These are phyloP conservation scores for Solioccasus polychromus DNA, from an alignment of 768 basidiomycete genomes.

Conservation along the genomic window DNA sequence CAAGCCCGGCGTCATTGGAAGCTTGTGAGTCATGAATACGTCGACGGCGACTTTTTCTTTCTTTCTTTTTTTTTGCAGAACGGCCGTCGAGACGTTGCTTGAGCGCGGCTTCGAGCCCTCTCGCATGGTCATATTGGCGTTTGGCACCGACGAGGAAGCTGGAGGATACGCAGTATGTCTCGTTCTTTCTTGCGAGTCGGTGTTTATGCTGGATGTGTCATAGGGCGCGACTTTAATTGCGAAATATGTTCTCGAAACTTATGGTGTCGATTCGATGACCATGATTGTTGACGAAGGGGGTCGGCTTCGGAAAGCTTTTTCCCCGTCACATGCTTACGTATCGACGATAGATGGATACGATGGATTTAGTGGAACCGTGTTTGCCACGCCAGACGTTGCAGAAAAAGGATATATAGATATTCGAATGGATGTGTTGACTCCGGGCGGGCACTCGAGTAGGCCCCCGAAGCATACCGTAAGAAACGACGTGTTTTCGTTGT, in stretches of 20 bases:
- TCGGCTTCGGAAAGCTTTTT: constrained; percentile 11
- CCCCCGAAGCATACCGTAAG: constrained; percentile 52
- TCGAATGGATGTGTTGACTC: constrained; percentile 40
- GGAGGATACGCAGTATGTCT: constrained; percentile 38
- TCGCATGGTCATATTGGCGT: constrained; percentile 31
- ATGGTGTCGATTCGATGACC: constrained; percentile 46
- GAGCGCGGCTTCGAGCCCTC: constrained; percentile 29
- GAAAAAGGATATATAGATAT: constrained; percentile 47
- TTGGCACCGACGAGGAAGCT: constrained; percentile 47
- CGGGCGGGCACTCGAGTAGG: constrained; percentile 54
- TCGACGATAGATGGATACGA: constrained; percentile 25
- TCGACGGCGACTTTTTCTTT: not conserved
- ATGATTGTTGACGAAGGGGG: constrained; percentile 64
- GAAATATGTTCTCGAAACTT: constrained; percentile 36
- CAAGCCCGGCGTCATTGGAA: constrained; percentile 37
- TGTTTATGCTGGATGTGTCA: not conserved
- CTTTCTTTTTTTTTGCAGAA: constrained; percentile 18
- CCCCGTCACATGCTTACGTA: not conserved
- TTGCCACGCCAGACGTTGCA: constrained; percentile 32
- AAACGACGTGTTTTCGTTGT: not conserved
- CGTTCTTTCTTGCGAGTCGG: no score
- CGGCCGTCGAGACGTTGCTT: constrained; percentile 26
- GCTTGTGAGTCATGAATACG: constrained; percentile 25
- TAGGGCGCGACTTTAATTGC: constrained; percentile 46
- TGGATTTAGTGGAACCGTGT: constrained; percentile 27